Evolutionary conservation across 2,329 filamentous ascomycete genomes (phyloP).

Genomic region (Botrytis fragariae): DNA sequence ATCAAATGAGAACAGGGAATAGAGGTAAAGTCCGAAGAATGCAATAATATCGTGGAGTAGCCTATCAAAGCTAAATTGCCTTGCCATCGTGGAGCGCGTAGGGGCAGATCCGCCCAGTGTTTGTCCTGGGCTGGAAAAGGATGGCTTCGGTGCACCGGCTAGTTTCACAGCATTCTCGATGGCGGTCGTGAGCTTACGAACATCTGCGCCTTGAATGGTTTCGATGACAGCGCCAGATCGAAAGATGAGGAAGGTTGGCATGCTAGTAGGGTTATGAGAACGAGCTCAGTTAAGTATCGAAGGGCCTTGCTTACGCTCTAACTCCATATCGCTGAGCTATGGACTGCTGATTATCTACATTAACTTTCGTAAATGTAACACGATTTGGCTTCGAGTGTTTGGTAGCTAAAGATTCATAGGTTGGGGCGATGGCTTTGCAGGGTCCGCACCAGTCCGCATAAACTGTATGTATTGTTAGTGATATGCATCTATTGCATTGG

Average conservation of each 20-base stretch:
- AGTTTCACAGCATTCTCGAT: slow-evolving; percentile 68
- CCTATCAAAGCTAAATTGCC: slow-evolving; percentile 16
- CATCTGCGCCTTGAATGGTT: slow-evolving; percentile 79
- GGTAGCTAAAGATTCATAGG: slow-evolving; percentile 78
- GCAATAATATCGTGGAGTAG: slow-evolving; percentile 28
- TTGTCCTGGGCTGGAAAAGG: slow-evolving; percentile 55
- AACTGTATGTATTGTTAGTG: slow-evolving; percentile 52
- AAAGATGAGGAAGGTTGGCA: slow-evolving; percentile 95
- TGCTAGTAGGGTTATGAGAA: slow-evolving; percentile 44
- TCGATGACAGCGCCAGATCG: slow-evolving; percentile 70
- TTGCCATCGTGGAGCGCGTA: slow-evolving; percentile 10
- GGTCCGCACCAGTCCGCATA: slow-evolving; percentile 95
- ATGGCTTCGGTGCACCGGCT: slow-evolving; percentile 43
- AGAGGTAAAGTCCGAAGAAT: slow-evolving; percentile 61
- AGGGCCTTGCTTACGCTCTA: slow-evolving; percentile 56
- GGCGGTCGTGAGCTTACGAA: slow-evolving; percentile 69
- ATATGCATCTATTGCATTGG: slow-evolving; percentile 34
- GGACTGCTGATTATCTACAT: slow-evolving; percentile 78
- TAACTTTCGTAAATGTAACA: slow-evolving; percentile 88
- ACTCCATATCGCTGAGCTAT: slow-evolving; percentile 77
- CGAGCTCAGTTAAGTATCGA: not conserved
- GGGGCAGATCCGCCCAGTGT: slow-evolving; percentile 50
- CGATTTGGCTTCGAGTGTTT: slow-evolving; percentile 77
- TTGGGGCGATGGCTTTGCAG: slow-evolving; percentile 87
- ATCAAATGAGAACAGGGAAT: slow-evolving; percentile 63